Evolutionary conservation across 106 monocot species (phyloP).

Genomic region (Allium sativum): DNA sequence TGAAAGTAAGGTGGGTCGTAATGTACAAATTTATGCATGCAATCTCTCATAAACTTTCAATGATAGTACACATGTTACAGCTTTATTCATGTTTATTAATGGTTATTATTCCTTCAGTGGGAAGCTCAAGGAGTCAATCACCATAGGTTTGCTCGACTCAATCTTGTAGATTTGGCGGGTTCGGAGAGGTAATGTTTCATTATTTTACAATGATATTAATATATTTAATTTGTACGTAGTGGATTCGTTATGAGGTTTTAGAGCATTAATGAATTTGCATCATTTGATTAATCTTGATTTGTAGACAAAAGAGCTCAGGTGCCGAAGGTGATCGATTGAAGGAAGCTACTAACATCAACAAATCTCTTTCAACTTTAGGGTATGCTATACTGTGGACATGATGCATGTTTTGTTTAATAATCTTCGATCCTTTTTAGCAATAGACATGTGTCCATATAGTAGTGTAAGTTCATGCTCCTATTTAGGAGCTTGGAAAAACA

Average conservation of each 20-base stretch:
- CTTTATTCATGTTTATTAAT: not conserved
- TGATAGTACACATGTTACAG: not conserved
- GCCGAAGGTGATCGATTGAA: constrained; percentile 96
- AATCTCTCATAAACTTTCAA: too few species aligned
- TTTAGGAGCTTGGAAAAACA: too few species aligned
- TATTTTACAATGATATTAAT: not conserved
- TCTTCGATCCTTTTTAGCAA: not conserved
- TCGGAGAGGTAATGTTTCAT: constrained; percentile 60
- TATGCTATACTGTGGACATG: constrained; percentile 10
- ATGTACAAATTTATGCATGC: not conserved
- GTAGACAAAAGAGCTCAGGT: constrained; percentile 97
- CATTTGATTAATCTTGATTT: not conserved
- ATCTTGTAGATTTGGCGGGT: constrained; percentile 95
- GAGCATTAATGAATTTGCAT: too few species aligned
- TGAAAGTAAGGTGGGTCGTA: constrained; percentile 73
- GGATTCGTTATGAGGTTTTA: too few species aligned
- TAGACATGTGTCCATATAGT: not conserved
- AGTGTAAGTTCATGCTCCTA: too few species aligned
- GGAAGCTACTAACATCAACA: constrained; percentile 98
- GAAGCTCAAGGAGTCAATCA: constrained; percentile 83
- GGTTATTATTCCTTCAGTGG: constrained; percentile 42
- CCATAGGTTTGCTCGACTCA: constrained; percentile 83
- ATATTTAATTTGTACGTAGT: too few species aligned
- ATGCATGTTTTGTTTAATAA: too few species aligned
- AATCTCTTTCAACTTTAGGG: constrained; percentile 96